These are phyloP conservation scores for Solanum hybrid DNA, from an alignment of 305 asterid genomes.

Conservation along the genomic window DNA sequence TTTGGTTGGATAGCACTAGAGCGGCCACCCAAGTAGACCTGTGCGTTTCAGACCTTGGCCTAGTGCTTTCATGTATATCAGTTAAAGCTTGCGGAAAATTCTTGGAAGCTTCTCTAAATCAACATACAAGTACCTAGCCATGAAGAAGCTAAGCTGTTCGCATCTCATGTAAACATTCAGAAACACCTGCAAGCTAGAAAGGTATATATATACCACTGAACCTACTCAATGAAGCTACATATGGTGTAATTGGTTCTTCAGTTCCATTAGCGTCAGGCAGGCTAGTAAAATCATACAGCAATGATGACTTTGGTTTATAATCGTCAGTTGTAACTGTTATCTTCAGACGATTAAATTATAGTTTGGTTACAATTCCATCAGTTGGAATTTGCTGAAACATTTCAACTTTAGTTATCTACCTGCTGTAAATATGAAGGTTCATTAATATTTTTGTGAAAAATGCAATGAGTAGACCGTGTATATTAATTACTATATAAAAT, in stretches of 20 bases:
- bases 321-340: background rate
- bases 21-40: slow-evolving; percentile 53
- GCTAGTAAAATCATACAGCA: background rate
- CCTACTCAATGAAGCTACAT: background rate
- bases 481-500: background rate
- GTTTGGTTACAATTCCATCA: background rate
- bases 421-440: background rate
- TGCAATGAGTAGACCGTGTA: background rate
- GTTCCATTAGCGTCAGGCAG: background rate
- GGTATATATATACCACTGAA: background rate
- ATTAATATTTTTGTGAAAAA: background rate
- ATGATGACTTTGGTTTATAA: background rate
- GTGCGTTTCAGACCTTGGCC: background rate
- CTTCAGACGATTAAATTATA: background rate
- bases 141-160: background rate
- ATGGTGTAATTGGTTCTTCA: background rate
- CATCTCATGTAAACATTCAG: background rate
- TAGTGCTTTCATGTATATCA: background rate
- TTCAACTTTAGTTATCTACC: background rate
- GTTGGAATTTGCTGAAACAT: background rate
- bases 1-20: slow-evolving; percentile 81
- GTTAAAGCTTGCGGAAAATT: background rate
- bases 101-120: background rate
- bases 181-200: background rate
- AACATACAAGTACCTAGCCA: background rate